A percentile compares a stretch with the other conserved stretches of the same genome.
Evolutionary conservation across 1,284 basidiomycete genomes (phyloP).

Genomic region (Ceratobasidium sp.): DNA sequence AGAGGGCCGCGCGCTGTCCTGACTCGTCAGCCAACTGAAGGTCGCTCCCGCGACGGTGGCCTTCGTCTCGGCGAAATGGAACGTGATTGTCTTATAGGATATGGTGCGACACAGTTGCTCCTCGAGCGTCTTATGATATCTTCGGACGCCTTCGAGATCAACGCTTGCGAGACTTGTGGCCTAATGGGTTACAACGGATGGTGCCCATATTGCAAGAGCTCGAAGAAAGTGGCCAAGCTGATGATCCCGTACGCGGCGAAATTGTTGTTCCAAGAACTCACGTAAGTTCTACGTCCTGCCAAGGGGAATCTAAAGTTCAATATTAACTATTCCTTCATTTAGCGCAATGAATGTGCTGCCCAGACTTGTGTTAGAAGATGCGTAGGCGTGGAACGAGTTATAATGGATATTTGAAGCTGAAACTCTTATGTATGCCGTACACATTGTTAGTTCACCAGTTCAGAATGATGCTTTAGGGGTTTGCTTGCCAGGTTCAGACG

Average conservation of each 20-base stretch:
- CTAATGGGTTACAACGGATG: constrained; percentile 97
- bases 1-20: constrained; percentile 96
- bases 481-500: too few relatives aligned
- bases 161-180: constrained; percentile 95
- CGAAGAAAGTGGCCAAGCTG: constrained; percentile 94
- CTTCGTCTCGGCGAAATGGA: constrained; percentile 99
- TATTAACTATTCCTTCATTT: constrained; percentile 63
- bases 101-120: constrained; percentile 95
- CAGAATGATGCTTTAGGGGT: too few relatives aligned
- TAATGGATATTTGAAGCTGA: too few relatives aligned
- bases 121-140: constrained; percentile 99
- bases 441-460: too few relatives aligned
- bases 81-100: constrained; percentile 95
- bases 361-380: constrained; percentile 83
- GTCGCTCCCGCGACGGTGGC: constrained; percentile 97
- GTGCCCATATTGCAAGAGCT: constrained; percentile 96
- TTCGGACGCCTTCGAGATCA: constrained; percentile 96
- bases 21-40: constrained; percentile 98
- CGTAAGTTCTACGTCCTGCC: constrained; percentile 2
- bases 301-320: background rate
- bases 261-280: constrained; percentile 89
- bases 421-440: too few relatives aligned
- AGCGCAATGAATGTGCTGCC: constrained; percentile 97
- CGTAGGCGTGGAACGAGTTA: background rate
- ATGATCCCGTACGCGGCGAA: constrained; percentile 99